Base-by-base conservation (phyloP, 441 rosid species). In the Manihot esculenta region DNA sequence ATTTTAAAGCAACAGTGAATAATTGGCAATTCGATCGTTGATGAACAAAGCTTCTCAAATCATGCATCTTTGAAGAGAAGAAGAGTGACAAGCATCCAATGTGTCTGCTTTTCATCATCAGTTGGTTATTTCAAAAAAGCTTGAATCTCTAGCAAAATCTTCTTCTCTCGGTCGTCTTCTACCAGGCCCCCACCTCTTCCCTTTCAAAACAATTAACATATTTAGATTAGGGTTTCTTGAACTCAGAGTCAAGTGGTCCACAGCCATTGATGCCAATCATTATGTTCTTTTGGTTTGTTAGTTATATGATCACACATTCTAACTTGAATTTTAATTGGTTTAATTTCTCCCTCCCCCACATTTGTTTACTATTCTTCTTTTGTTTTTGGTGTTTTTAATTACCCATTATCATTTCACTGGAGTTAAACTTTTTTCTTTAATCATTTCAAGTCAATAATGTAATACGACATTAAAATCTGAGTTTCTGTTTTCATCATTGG, bases 31-130 rank as follows among this genome's bases (percentile, higher is more conserved):
- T 38, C 42, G 42, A 38, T 38, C 42, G 42, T 5, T 38, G 42
- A 38, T 38, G 42, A 38, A 38, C 9, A 38, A 5, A 9, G 42
- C n/a, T 55, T 62, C 14, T 26, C 10, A 66, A 30, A 33, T 23
- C n/a, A n/a, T n/a, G n/a, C n/a, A 65, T 65, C 42, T 27, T 21
- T 67, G 50, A 62, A 38, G 17, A 2, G 7, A 61, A 67, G 11
- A 35, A 26, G 75, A 17, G 65, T n/a, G 63, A 72, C 66, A 71
- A 68, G 70, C 62, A 72, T 72, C 76, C 70, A 56, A 48, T 56
- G 66, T 47, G 62, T n/a, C 24, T 17, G 26, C 47, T 15, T 53
- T 41, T n/a, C 13, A 27, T 11, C 11, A 10, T 55, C 3, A 0
- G 1, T 62, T 27, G 62, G 21, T 45, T 21, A 4, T 44, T 55